phyloP scores from a whole-genome alignment of 1,139 yeast species.

The Suhomyces coccinellae region DNA sequence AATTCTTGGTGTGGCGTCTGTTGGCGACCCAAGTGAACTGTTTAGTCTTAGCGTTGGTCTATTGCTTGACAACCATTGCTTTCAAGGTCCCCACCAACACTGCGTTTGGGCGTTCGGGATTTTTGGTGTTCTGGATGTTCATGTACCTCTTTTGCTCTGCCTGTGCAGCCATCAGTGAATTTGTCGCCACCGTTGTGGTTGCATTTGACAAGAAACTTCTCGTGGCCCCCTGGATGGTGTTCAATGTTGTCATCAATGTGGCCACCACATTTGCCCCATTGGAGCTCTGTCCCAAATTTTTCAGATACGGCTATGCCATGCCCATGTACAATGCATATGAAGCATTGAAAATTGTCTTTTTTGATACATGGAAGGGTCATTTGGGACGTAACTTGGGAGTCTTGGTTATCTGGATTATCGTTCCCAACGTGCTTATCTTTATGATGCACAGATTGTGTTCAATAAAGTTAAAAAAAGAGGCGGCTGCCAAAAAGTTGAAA shows the following conservation, averaged over 20 bases:
- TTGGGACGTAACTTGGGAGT: constrained; percentile 62
- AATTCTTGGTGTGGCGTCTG: constrained; percentile 51
- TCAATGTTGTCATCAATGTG: constrained; percentile 61
- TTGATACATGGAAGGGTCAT: constrained; percentile 54
- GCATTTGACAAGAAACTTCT: constrained; percentile 48
- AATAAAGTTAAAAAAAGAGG: constrained; percentile 1
- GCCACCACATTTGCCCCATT: constrained; percentile 64
- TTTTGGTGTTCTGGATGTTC: constrained; percentile 52
- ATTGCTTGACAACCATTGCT: constrained; percentile 59
- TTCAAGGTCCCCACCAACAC: constrained; percentile 54
- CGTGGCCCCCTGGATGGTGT: constrained; percentile 57
- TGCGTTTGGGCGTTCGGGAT: constrained; percentile 62
- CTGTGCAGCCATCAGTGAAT: constrained; percentile 59
- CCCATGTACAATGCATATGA: constrained; percentile 64
- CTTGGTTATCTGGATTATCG: constrained; percentile 56
- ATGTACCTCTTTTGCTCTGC: constrained; percentile 46
- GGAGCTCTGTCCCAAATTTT: constrained; percentile 52
- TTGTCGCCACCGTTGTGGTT: constrained; percentile 34
- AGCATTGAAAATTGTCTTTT: constrained; percentile 55
- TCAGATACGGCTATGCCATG: constrained; percentile 62
- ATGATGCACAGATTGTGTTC: not conserved
- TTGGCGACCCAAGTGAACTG: constrained; percentile 48
- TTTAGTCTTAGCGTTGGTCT: constrained; percentile 54
- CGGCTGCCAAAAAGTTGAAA: not conserved
- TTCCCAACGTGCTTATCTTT: constrained; percentile 33